Base-by-base conservation (phyloP, 1,284 basidiomycete genomes). In the Chondrostereum purpureum region DNA sequence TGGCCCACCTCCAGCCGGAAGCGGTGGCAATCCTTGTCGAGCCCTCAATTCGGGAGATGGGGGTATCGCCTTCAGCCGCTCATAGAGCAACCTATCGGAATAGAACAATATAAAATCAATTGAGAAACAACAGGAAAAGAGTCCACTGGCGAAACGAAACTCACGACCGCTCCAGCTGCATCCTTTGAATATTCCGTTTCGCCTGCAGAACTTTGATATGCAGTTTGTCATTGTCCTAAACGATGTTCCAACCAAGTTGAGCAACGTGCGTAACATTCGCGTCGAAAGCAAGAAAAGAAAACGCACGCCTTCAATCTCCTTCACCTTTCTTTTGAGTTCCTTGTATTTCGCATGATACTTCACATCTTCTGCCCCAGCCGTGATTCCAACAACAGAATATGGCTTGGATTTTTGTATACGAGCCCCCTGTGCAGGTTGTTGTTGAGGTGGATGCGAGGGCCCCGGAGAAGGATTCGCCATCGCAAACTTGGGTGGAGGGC, bases 261-360 rank as follows among this genome's bases (percentile, higher is more conserved):
- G 38, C 20, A 5, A 18, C 22, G 20, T 41, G n/a, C n/a, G n/a
- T n/a, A n/a, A n/a, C n/a, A n/a, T n/a, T n/a, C n/a, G n/a, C n/a
- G n/a, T n/a, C n/a, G n/a, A 48, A 55, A 42, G 46, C 49, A 41
- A 50, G 50, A 51, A 55, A 48, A 49, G 52, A 56, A 46, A 27
- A 43, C 22, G 49, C 54, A 90, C 89, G 42, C 74, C 66, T 66
- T 94, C 91, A 51, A 94, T 88, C 65, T 92, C 88, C 61, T 81
- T 81, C 45, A 93, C 87, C 69, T 92, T 93, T 61, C 78, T 77
- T 63, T 91, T 93, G 53, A 94, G 71, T 50, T 94, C 90, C 63
- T 83, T 89, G 71, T 92, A 93, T 67, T 94, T 94, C 58, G 77
- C 75, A 50, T 88, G 80, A 63, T 94, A 94, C 66, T 92, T 92